These are phyloP conservation scores for Leishmania turanica DNA, from an alignment of 208 protist species.

Conservation along the genomic window DNA sequence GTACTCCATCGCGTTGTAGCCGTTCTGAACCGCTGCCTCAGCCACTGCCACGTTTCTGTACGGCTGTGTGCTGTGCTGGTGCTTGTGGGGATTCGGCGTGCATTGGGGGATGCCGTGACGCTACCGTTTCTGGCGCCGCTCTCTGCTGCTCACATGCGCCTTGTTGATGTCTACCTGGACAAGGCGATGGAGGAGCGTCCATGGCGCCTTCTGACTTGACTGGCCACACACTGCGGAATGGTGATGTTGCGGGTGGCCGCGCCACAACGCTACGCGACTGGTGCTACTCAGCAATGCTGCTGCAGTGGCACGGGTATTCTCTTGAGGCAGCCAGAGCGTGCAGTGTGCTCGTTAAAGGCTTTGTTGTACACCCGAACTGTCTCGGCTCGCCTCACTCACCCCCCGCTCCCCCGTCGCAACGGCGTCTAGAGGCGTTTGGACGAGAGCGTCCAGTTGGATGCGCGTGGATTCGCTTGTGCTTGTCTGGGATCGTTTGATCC, in stretches of 20 bases:
- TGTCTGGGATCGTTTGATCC: background rate
- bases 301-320: background rate
- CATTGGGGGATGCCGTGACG: constrained; percentile 33
- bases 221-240: background rate
- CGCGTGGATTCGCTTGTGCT: background rate
- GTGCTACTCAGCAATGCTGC: background rate
- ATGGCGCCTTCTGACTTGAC: background rate
- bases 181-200: constrained; percentile 6
- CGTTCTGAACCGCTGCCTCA: constrained; percentile 33
- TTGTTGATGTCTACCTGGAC: constrained; percentile 59
- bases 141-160: constrained; percentile 46
- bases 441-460: background rate
- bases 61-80: constrained; percentile 31
- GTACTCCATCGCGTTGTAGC: constrained; percentile 42
- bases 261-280: background rate
- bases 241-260: background rate
- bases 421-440: background rate
- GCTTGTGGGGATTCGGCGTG: constrained; percentile 21
- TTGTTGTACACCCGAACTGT: background rate
- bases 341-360: background rate
- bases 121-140: constrained; percentile 53
- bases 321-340: background rate
- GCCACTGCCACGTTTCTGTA: constrained; percentile 51
- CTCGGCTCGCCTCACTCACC: background rate
- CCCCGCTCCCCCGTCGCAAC: background rate